A percentile compares a stretch with the other conserved stretches of the same genome.
phyloP scores from a whole-genome alignment of 805 yeast species.

The Lachancea quebecensis region DNA sequence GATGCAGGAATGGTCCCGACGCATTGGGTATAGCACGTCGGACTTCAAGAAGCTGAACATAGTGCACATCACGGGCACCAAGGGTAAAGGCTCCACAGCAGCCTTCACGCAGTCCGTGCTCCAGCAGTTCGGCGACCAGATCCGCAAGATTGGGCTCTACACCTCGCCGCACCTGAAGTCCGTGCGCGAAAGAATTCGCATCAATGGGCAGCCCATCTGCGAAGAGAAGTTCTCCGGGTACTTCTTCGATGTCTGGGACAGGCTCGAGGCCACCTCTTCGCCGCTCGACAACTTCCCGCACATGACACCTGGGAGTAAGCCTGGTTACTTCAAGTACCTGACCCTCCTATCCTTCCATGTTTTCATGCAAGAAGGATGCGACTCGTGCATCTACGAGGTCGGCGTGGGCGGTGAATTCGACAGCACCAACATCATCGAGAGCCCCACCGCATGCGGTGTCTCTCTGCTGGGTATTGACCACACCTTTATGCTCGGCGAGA shows the following conservation, averaged over 20 bases:
- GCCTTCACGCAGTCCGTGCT: constrained; percentile 85
- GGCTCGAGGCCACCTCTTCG: constrained; percentile 51
- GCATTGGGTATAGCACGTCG: constrained; percentile 57
- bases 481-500: constrained; percentile 75
- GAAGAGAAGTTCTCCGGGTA: constrained; percentile 78
- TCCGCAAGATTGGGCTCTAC: constrained; percentile 74
- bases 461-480: constrained; percentile 89
- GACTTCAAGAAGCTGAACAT: constrained; percentile 73
- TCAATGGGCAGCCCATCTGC: constrained; percentile 77
- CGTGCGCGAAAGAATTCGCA: constrained; percentile 85
- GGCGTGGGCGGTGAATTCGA: constrained; percentile 98
- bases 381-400: constrained; percentile 91
- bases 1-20: constrained; percentile 72
- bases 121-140: constrained; percentile 43
- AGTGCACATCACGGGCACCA: constrained; percentile 93
- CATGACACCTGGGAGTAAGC: constrained; percentile 67
- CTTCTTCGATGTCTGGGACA: constrained; percentile 93
- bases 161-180: constrained; percentile 94
- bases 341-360: constrained; percentile 88
- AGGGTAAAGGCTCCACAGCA: constrained; percentile 97
- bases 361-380: constrained; percentile 81
- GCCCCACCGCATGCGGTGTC: constrained; percentile 82
- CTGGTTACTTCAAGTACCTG: constrained; percentile 87
- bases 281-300: constrained; percentile 58
- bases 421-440: constrained; percentile 80